phyloP scores from a whole-genome alignment of 495 filamentous ascomycete species.

The Aspergillus coremiiformis region DNA sequence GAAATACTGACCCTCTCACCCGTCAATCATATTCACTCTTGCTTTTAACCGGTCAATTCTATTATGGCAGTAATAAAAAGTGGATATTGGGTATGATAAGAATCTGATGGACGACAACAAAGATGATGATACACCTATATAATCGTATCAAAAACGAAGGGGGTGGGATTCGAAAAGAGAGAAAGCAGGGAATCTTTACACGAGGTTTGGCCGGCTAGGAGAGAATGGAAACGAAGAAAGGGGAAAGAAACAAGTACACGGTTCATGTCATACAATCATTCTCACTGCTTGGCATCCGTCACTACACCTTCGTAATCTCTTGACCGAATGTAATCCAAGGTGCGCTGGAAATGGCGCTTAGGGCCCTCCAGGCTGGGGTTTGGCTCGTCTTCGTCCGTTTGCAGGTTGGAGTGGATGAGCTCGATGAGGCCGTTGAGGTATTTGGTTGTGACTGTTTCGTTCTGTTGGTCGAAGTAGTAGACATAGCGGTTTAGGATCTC shows the following conservation, averaged over 20 bases:
- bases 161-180: background rate
- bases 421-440: constrained; percentile 98
- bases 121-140: constrained; percentile 32
- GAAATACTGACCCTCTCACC: background rate
- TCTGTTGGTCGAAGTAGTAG: constrained; percentile 98
- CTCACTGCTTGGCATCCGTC: constrained; percentile 57
- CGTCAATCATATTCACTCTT: background rate
- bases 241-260: background rate
- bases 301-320: constrained; percentile 91
- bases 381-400: constrained; percentile 59
- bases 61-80: constrained; percentile 1
- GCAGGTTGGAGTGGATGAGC: constrained; percentile 92
- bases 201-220: background rate
- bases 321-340: constrained; percentile 82
- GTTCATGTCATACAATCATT: constrained; percentile 12
- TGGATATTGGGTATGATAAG: constrained; percentile 19
- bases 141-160: constrained; percentile 16
- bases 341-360: constrained; percentile 85
- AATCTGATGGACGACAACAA: background rate
- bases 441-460: constrained; percentile 96
- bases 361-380: constrained; percentile 80
- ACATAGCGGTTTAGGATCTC: constrained; percentile 98
- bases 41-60: background rate
- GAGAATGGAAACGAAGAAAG: constrained; percentile 5
- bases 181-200: constrained; percentile 5